These are phyloP conservation scores for Cladobotryum mycophilum DNA, from an alignment of 2,329 filamentous ascomycete genomes.

Conservation along the genomic window DNA sequence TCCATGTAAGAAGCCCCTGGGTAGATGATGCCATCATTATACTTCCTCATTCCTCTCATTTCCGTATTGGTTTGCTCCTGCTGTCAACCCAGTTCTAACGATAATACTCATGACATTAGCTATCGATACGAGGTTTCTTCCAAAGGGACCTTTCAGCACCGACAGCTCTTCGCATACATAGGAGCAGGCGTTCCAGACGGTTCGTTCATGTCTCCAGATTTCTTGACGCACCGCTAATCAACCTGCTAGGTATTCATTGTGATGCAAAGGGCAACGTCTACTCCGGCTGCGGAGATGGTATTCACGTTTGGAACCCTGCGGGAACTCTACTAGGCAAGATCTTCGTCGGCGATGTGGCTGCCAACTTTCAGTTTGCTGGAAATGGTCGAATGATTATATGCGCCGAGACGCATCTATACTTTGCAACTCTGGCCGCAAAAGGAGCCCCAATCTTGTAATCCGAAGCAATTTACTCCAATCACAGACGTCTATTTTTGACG, in stretches of 20 bases:
- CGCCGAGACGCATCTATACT: conserved; percentile 9
- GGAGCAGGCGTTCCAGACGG: conserved; percentile 7
- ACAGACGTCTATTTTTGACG: too few relatives aligned
- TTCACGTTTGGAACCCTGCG: conserved; percentile 41
- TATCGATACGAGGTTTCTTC: conserved; percentile 8
- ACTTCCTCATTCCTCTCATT: not conserved
- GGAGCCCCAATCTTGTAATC: conserved; percentile 9
- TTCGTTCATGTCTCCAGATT: conserved; percentile 10
- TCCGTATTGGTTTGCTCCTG: too few relatives aligned
- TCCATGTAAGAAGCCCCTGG: conserved; percentile 4
- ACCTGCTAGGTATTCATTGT: conserved; percentile 43
- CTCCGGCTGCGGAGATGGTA: conserved; percentile 41
- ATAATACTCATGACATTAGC: not conserved
- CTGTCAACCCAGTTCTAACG: not conserved
- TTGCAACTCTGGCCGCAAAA: conserved; percentile 3
- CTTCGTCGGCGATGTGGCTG: conserved; percentile 33
- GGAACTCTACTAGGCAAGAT: conserved; percentile 42
- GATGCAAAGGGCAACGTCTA: conserved; percentile 43
- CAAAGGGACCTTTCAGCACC: conserved; percentile 25
- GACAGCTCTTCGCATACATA: conserved; percentile 8
- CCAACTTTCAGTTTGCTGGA: conserved; percentile 43
- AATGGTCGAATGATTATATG: conserved; percentile 36
- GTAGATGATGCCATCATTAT: not conserved
- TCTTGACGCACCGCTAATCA: conserved; percentile 42
- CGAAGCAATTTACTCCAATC: too few relatives aligned